These are phyloP conservation scores for Sarcodon sp. DNA, from an alignment of 768 basidiomycete species.

Conservation along the genomic window DNA sequence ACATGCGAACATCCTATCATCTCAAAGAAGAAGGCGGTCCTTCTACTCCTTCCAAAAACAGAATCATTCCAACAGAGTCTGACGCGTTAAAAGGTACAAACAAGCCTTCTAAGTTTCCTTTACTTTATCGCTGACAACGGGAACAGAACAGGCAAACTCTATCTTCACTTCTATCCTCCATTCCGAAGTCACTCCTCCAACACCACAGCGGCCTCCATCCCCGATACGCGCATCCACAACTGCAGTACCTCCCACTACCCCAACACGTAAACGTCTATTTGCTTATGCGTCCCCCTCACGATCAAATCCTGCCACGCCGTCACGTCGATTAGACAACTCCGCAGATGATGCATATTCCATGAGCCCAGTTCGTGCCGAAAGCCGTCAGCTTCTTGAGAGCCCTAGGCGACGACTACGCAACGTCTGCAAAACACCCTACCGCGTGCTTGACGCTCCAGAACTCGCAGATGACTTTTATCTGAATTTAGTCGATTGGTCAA, in stretches of 20 bases:
- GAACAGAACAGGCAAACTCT: conserved; percentile 70
- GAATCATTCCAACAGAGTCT: conserved; percentile 26
- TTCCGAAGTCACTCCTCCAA: conserved; percentile 65
- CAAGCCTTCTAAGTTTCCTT: neutral
- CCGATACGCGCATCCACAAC: conserved; percentile 24
- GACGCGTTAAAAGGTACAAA: conserved; percentile 28
- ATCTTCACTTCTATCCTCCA: conserved; percentile 70
- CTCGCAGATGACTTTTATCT: conserved; percentile 98
- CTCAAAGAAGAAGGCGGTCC: conserved; percentile 36
- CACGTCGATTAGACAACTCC: conserved; percentile 63
- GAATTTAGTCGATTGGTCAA: conserved; percentile 95
- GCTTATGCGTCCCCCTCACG: conserved; percentile 48
- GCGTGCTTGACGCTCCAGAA: conserved; percentile 94
- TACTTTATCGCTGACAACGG: conserved; percentile 6
- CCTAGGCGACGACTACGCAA: conserved; percentile 71
- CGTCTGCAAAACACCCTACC: conserved; percentile 91
- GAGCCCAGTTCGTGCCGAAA: conserved; percentile 79
- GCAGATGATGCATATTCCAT: conserved; percentile 84
- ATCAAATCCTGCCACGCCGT: conserved; percentile 40
- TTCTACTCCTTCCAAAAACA: conserved; percentile 24
- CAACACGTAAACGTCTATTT: conserved; percentile 49
- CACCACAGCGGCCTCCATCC: conserved; percentile 48
- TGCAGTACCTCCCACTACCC: conserved; percentile 24
- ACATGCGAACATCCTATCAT: conserved; percentile 50
- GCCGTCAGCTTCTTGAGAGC: conserved; percentile 70